These are phyloP conservation scores for Agaricales sp. DNA, from an alignment of 1,284 basidiomycete species.

Conservation along the genomic window DNA sequence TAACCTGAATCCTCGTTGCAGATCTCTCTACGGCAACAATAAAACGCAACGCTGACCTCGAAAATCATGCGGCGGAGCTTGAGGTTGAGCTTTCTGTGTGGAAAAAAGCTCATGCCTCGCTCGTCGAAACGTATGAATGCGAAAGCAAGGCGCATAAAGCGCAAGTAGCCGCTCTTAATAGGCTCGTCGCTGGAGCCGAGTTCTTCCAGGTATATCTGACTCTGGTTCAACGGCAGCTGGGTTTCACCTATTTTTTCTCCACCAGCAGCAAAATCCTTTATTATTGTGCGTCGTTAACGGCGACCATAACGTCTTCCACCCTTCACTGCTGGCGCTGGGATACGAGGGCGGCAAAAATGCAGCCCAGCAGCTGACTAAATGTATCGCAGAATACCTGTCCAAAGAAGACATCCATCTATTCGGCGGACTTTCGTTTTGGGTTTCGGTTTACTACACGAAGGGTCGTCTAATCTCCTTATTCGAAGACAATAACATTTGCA, in stretches of 20 bases:
- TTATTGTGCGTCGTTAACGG: constrained; percentile 69
- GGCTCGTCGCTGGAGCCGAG: constrained; percentile 46
- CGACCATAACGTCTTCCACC: constrained; percentile 56
- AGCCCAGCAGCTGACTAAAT: constrained; percentile 54
- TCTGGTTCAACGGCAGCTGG: not conserved
- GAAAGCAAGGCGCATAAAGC: constrained; percentile 53
- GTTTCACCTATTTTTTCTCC: not conserved
- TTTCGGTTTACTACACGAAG: constrained; percentile 61
- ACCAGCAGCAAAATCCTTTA: constrained; percentile 48
- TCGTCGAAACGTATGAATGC: constrained; percentile 46
- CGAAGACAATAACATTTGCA: constrained; percentile 41
- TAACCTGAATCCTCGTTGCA: constrained; percentile 18
- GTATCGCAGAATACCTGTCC: constrained; percentile 52
- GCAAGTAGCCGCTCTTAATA: constrained; percentile 48
- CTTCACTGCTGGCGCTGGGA: constrained; percentile 46
- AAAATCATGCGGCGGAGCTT: constrained; percentile 50
- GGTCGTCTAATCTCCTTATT: constrained; percentile 39
- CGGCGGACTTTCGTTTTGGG: constrained; percentile 59
- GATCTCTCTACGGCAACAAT: constrained; percentile 54
- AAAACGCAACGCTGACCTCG: constrained; percentile 51
- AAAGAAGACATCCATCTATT: constrained; percentile 45
- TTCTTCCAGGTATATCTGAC: constrained; percentile 37
- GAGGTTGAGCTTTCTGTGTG: constrained; percentile 58
- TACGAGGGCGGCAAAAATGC: constrained; percentile 57
- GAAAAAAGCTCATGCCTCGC: constrained; percentile 56